Conservation (phyloP, 805 yeast species). For the Candida pseudofarinosa region DNA sequence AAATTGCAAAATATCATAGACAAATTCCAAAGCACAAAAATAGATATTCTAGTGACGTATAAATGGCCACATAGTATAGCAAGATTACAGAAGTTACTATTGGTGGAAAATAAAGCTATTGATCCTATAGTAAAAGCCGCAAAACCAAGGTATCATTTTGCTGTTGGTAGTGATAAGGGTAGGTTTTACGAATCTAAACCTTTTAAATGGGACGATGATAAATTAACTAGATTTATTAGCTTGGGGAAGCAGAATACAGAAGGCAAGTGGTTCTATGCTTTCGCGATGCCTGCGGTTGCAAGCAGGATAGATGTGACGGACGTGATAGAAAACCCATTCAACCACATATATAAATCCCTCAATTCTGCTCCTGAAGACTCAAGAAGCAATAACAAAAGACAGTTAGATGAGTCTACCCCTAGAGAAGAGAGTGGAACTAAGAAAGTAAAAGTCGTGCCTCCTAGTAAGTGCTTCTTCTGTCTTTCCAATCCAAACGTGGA, state of each 20-base stretch:
- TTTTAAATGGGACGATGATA: conserved; percentile 50
- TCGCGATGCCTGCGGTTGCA: conserved; percentile 23
- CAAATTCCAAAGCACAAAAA: conserved; percentile 11
- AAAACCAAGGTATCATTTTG: conserved; percentile 67
- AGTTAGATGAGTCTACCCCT: background rate
- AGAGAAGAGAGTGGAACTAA: conserved; percentile 14
- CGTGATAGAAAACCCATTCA: conserved; percentile 25
- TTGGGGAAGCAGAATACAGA: conserved; percentile 55
- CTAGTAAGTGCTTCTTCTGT: conserved; percentile 75
- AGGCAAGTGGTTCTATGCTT: conserved; percentile 73
- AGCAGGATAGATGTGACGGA: conserved; percentile 6
- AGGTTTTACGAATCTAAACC: conserved; percentile 53
- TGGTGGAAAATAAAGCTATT: conserved; percentile 42
- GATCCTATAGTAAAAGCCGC: conserved; percentile 43
- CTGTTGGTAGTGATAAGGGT: conserved; percentile 48
- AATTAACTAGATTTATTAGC: conserved; percentile 61
- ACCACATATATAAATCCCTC: background rate
- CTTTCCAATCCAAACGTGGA: conserved; percentile 74
- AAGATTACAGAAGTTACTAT: conserved; percentile 34
- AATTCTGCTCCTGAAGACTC: background rate
- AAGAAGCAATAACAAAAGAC: conserved; percentile 3
- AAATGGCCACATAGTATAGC: conserved; percentile 60
- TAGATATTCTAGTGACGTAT: conserved; percentile 55
- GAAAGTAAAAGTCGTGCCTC: conserved; percentile 43
- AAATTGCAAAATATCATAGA: background rate